These are phyloP conservation scores for Passiflora organensis DNA, from an alignment of 345 rosid genomes.

Conservation along the genomic window DNA sequence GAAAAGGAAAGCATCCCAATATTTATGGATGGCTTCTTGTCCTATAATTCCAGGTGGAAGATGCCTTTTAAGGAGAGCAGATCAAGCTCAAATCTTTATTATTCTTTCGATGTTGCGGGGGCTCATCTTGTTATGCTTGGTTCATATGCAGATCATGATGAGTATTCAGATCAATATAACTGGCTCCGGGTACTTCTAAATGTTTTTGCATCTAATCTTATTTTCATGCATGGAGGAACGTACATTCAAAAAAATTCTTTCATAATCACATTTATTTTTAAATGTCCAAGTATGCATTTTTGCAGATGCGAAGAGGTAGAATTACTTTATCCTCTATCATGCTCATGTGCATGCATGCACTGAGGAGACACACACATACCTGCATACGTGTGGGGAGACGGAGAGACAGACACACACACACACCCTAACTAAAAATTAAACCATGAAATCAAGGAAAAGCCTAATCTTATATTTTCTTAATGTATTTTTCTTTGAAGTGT, in stretches of 20 bases:
- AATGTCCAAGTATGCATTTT: background rate
- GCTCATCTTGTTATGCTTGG: slow-evolving; percentile 85
- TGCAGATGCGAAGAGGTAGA: background rate
- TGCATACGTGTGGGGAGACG: background rate
- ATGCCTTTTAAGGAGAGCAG: slow-evolving; percentile 91
- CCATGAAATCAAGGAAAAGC: too few relatives aligned
- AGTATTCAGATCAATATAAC: slow-evolving; percentile 59
- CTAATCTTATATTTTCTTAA: too few relatives aligned
- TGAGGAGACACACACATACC: too few relatives aligned
- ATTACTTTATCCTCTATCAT: background rate
- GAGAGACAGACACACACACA: too few relatives aligned
- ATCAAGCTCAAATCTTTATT: slow-evolving; percentile 82
- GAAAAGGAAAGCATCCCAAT: slow-evolving; percentile 70
- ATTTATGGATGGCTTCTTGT: slow-evolving; percentile 56
- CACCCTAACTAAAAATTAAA: too few relatives aligned
- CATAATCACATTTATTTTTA: too few relatives aligned
- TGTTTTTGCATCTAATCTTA: too few relatives aligned
- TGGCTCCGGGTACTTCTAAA: slow-evolving; percentile 94
- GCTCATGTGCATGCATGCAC: too few relatives aligned
- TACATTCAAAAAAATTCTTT: too few relatives aligned
- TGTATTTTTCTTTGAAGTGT: too few relatives aligned
- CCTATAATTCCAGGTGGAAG: slow-evolving; percentile 90
- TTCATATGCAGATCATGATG: slow-evolving; percentile 67
- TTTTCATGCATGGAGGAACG: too few relatives aligned
- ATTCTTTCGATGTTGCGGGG: slow-evolving; percentile 87